phyloP scores from a whole-genome alignment of 1,284 basidiomycete genomes.

The Malassezia japonica region DNA sequence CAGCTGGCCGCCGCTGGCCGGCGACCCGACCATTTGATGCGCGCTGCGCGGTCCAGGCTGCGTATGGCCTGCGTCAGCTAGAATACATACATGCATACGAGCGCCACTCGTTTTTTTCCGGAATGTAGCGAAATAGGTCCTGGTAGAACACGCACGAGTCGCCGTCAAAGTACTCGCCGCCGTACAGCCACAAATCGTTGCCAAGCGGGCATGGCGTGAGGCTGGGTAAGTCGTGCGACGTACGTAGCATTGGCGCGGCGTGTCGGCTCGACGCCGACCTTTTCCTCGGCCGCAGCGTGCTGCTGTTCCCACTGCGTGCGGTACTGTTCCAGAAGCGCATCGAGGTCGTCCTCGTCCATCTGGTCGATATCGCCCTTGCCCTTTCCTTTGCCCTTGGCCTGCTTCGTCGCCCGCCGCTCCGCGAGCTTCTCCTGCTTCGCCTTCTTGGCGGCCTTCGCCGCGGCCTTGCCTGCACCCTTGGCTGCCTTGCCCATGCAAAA shows the following conservation, averaged over 20 bases:
- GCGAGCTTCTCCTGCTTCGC: conserved; percentile 46
- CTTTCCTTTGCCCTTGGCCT: conserved; percentile 27
- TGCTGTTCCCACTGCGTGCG: conserved; percentile 39
- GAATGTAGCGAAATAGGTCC: conserved; percentile 43
- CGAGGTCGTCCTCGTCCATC: conserved; percentile 44
- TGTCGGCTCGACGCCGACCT: conserved; percentile 30
- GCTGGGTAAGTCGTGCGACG: conserved; percentile 3
- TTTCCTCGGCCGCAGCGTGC: conserved; percentile 38
- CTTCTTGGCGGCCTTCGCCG: conserved; percentile 44
- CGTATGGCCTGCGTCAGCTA: conserved; percentile 18
- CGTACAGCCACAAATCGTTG: conserved; percentile 46
- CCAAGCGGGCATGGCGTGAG: conserved; percentile 43
- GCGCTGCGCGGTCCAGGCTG: conserved; percentile 46
- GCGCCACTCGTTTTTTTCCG: conserved; percentile 41
- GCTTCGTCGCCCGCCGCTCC: conserved; percentile 36
- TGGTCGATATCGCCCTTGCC: conserved; percentile 20
- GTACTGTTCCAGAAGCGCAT: conserved; percentile 38
- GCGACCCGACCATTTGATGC: conserved; percentile 40
- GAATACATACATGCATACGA: conserved; percentile 25
- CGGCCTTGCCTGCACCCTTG: conserved; percentile 39
- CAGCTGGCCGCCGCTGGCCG: conserved; percentile 42
- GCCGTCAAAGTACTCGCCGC: conserved; percentile 48
- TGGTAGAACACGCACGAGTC: conserved; percentile 40
- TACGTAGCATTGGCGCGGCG: conserved; percentile 42
- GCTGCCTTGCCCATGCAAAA: conserved; percentile 40